Evolutionary conservation across 768 basidiomycete genomes (phyloP).

Genomic region (Russula sp.): DNA sequence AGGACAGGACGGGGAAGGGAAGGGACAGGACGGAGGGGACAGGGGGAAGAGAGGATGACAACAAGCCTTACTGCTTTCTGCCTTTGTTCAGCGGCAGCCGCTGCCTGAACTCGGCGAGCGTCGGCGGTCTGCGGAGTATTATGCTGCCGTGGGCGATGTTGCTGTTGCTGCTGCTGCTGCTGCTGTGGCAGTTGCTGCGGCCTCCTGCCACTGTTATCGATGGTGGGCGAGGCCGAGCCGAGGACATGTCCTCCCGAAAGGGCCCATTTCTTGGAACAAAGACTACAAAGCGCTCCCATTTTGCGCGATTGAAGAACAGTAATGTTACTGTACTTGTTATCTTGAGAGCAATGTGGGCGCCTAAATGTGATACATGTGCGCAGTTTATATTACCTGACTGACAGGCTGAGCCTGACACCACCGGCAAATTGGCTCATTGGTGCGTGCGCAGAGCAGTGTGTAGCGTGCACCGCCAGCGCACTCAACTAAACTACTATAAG

Average conservation of each 20-base stretch:
- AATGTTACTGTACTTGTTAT: neutral
- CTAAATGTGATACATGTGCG: neutral
- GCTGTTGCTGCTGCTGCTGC: too few species aligned
- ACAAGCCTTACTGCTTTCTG: slow-evolving; percentile 37
- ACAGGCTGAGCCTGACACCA: neutral
- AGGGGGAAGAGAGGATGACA: too few species aligned
- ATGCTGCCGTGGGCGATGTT: slow-evolving; percentile 1
- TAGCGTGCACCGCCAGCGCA: neutral
- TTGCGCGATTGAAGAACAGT: slow-evolving; percentile 11
- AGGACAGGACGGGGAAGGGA: neutral
- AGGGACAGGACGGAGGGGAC: too few species aligned
- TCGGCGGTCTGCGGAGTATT: slow-evolving; percentile 1
- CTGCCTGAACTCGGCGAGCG: slow-evolving; percentile 35
- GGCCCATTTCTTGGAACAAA: slow-evolving; percentile 39
- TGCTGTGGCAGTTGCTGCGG: neutral
- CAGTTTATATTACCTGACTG: neutral
- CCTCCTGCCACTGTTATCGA: neutral
- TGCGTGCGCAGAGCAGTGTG: too few species aligned
- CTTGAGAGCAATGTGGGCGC: neutral
- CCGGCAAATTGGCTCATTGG: slow-evolving; percentile 7
- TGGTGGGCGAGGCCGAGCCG: slow-evolving; percentile 16
- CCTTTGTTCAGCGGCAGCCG: slow-evolving; percentile 40
- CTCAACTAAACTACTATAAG: neutral
- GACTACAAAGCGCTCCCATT: slow-evolving; percentile 41
- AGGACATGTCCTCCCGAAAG: slow-evolving; percentile 38